Evolutionary conservation across 306 rosid species (phyloP), one percentile per base, ranked within the genome.

Genomic region (Notholithocarpus densiflorus): DNA sequence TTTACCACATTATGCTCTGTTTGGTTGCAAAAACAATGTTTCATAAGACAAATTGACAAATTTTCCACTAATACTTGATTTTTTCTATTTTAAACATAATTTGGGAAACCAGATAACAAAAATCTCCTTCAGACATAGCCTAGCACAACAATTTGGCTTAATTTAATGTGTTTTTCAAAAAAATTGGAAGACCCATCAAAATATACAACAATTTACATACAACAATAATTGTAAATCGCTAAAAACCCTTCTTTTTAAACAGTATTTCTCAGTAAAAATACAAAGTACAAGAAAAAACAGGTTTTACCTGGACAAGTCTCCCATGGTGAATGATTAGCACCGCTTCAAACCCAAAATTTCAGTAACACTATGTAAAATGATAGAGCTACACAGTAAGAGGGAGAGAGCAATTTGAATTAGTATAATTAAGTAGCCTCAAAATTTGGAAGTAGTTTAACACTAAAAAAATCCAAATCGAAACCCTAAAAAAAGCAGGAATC

Each of bases 251-350:
- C 45, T 40, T 12, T 48, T 48, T 48, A 1, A 52, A 31, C 21
- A 9, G 19, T 18, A 17, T 26, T 54, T 52, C 76, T 26, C 24
- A 53, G 45, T 53, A 54, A 31, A 23, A 45, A 72, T 10, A 11
- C 52, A 48, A 32, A 77, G 61, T 5, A 18, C 19, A 54, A 56
- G 3, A 45, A 55, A 56, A 34, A 13, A 43, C 27, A 19, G 15
- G 29, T 23, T 64, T 74, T 80, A 86, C 89, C 87, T 69, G 21
- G 89, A 79, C 56, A 43, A 73, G 86, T 74, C 87, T 13, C 80
- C 87, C 89, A 86, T 83, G 43, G 24, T 15, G 53, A 34, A 23
- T 43, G 54, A 32, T 43, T 31, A 19, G 51, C 56, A 26, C 20
- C 45, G 74, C 52, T 56, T 72, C 23, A 56, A 68, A 61, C 79